Base-by-base conservation (phyloP, 345 rosid species). In the Ceriops decandra region DNA sequence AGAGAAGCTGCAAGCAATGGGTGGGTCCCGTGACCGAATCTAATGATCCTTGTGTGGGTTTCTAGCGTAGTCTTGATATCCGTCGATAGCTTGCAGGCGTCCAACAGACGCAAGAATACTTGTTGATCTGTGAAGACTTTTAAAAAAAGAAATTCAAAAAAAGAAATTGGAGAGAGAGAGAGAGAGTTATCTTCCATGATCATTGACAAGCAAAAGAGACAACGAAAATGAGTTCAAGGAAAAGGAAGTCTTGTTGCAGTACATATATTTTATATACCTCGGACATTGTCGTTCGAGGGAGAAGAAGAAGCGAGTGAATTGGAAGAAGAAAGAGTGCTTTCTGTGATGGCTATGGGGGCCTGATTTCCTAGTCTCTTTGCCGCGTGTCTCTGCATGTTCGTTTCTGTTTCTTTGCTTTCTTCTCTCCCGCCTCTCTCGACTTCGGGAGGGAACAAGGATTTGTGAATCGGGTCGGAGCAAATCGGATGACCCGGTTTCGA, bases 21-120 rank as follows among this genome's bases (percentile, higher is more conserved):
- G 54, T 82, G 73, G 49, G 88, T 82, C 68, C 76, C 85, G 22
- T 81, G 85, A 46, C 93, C 95, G 26, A 77, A 81, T 63, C 82
- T 80, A 69, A 92, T 71, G 59, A 90, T 72, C 13, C 76, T 80
- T 36, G 88, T 57, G 66, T 88, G 96, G 58, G 81, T 77, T 80
- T 80, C 79, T 59, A 65, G 52, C 57, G 85, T 82, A 54, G 73
- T 74, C 68, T 63, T 81, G 20, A 77, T 60, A 79, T 84, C 81
- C 47, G 67, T 66, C 3, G 82, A 73, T 53, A 51, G 26, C 68
- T 78, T 88, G 78, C 85, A 83, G 52, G 86, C 78, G 69, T 81
- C 86, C 35, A 92, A 75, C 47, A 77, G 78, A 61, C 71, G 68
- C 35, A 68, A 70, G 60, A 85, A 76, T 9, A 67, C n/a, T 61